Evolutionary conservation across 495 filamentous ascomycete genomes (phyloP), one percentile per base, ranked within the genome.

Genomic region (Cercophora samala): DNA sequence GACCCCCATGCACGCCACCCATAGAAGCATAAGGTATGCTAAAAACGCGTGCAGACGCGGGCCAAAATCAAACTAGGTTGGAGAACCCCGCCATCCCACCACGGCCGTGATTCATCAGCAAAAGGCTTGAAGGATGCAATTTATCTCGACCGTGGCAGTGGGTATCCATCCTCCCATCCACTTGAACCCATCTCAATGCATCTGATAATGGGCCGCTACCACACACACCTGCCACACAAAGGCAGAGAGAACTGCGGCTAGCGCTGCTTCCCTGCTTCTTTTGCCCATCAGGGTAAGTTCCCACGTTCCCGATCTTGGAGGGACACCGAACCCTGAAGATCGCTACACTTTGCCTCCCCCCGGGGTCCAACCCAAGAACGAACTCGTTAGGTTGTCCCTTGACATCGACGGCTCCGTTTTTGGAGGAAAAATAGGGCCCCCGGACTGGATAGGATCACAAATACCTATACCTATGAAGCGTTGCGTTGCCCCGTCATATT

Each of bases 31-130:
- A n/a, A n/a, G n/a, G n/a, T n/a, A 29, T 60, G 58, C 58, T 60
- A 26, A 26, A 26, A 2, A 60, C 56, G 56, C 56, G 56, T 59
- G 56, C 24, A 59, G 56, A 22, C 18, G 23, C 56, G 56, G n/a
- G 56, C 13, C 13, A 19, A n/a, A 22, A 19, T 26, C 23, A 19
- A 15, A 5, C 2, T 22, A 18, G 19, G 24, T 26, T 22, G 26
- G 5, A 29, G 51, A n/a, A 60, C 66, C 66, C 66, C 66, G 54
- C 66, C 61, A 64, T 37, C 65, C 25, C 18, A 60, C 22, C 19
- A 66, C n/a, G 11, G 4, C 60, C 23, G 52, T 55, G 56, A 61
- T 56, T 56, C 42, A 55, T 68, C 58, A 64, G 51, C 62, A 63
- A 22, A n/a, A 15, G 4, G 1, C 58, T 46, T 3, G 37, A 46